These are phyloP conservation scores for Hamamelis virginiana DNA, from an alignment of 164 flowering plant genomes.

Conservation along the genomic window DNA sequence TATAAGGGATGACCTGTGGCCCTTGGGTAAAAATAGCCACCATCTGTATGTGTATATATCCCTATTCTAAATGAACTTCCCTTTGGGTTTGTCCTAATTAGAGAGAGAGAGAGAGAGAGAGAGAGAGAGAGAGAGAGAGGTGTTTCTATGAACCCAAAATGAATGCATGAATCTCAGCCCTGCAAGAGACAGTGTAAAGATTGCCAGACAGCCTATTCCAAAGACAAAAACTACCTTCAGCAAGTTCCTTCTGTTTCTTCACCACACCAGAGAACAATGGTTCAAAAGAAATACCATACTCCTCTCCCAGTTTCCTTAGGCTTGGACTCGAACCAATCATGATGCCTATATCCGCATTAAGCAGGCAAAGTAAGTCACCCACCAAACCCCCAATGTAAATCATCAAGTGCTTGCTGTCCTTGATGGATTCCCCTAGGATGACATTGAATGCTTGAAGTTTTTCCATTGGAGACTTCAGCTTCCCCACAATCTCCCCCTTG, in stretches of 20 bases:
- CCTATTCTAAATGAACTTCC: no score
- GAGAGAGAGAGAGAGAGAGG: slow-evolving; percentile 5
- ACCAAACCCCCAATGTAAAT: slow-evolving; percentile 70
- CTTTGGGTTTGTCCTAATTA: slow-evolving; percentile 22
- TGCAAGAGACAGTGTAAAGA: slow-evolving; percentile 59
- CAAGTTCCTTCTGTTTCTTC: no score
- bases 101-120: no score
- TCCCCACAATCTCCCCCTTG: slow-evolving; percentile 52
- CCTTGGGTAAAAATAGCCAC: no score
- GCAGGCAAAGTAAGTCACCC: no score
- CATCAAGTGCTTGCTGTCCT: slow-evolving; percentile 32
- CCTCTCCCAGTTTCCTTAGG: no score
- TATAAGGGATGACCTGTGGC: no score
- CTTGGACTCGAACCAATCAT: no score
- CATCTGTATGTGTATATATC: no score
- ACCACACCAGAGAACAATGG: no score
- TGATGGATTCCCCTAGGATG: slow-evolving; percentile 21
- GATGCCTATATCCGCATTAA: no score
- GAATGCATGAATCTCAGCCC: slow-evolving; percentile 68
- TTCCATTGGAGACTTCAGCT: slow-evolving; percentile 57
- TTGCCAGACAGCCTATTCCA: slow-evolving; percentile 53
- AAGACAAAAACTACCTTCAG: slow-evolving; percentile 22
- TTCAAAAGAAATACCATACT: no score
- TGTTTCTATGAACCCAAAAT: slow-evolving; percentile 46
- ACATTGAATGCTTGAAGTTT: slow-evolving; percentile 42